Evolutionary conservation across 768 basidiomycete genomes (phyloP).

Genomic region (Porphyrellus cyaneotinctus): DNA sequence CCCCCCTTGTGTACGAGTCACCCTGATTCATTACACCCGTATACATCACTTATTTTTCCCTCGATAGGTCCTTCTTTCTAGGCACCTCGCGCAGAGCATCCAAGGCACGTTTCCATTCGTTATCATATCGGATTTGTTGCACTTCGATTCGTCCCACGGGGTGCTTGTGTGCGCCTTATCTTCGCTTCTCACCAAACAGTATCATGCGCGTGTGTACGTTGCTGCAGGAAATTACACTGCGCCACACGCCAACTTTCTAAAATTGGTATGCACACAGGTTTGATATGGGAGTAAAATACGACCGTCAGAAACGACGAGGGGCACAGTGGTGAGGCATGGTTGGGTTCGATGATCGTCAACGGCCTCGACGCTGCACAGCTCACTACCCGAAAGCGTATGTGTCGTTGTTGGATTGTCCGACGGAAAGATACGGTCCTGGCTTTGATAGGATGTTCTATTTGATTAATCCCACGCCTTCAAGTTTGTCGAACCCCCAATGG

Average conservation of each 20-base stretch:
- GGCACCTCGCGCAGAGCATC: slow-evolving; percentile 9
- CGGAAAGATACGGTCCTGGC: slow-evolving; percentile 29
- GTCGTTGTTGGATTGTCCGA: slow-evolving; percentile 60
- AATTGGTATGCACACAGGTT: slow-evolving; percentile 34
- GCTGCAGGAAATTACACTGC: slow-evolving; percentile 64
- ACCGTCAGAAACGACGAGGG: slow-evolving; percentile 1
- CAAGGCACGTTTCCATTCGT: slow-evolving; percentile 33
- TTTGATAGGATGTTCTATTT: neutral
- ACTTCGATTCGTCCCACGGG: slow-evolving; percentile 60
- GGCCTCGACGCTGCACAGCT: slow-evolving; percentile 47
- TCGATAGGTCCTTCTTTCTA: slow-evolving; percentile 4
- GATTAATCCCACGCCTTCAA: slow-evolving; percentile 1
- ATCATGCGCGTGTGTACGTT: slow-evolving; percentile 47
- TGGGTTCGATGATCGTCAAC: slow-evolving; percentile 43
- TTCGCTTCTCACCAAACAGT: slow-evolving; percentile 42
- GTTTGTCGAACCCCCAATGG: neutral
- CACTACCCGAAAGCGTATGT: slow-evolving; percentile 50
- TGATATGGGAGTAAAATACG: slow-evolving; percentile 47
- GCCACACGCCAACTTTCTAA: slow-evolving; percentile 46
- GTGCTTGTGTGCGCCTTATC: slow-evolving; percentile 49
- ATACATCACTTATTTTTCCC: neutral
- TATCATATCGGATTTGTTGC: slow-evolving; percentile 69
- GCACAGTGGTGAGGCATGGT: slow-evolving; percentile 37
- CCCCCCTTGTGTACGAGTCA: slow-evolving; percentile 44
- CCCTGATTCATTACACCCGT: neutral